Base-by-base conservation (phyloP, 495 filamentous ascomycete species). In the Elasticomyces elasticus region DNA sequence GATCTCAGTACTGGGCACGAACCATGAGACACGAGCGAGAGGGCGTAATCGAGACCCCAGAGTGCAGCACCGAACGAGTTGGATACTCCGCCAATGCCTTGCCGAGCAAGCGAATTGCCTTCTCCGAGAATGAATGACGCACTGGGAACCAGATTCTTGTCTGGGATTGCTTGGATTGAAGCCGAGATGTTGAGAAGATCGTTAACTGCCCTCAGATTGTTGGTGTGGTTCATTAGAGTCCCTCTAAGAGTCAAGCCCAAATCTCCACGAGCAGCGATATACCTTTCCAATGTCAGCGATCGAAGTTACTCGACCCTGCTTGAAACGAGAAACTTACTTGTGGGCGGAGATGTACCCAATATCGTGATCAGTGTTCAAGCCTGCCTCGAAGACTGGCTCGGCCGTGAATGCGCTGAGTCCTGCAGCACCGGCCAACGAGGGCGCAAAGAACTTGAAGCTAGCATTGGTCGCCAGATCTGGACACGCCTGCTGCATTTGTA, bases 21-120 rank as follows among this genome's bases (percentile, higher is more conserved):
- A n/a, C n/a, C n/a, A n/a, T n/a, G n/a, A n/a, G n/a, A n/a, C n/a
- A n/a, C n/a, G n/a, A n/a, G n/a, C n/a, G n/a, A n/a, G n/a, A n/a
- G n/a, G n/a, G n/a, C n/a, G n/a, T n/a, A n/a, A 62, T 85, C 80
- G 15, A 84, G 61, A 27, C 70, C 77, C 83, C 82, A 85, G 31
- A 85, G 77, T 0, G 82, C 80, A 11, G 82, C 82, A 42, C 82
- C 83, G 65, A 85, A 86, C 1, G 79, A 70, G 67, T 85, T 82
- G 37, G 80, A 83, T 11, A 84, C 68, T 0, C 80, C 81, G 0
- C 77, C 76, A 0, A 68, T 69, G 50, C 82, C 82, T 67, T 84
- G 70, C 64, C 79, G 75, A 65, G 79, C 81, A 19, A 85, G 72
- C 2, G 76, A 80, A 66, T 84, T 84, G 31, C 72, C 74, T 66